phyloP scores from a whole-genome alignment of 129 eudicot genomes.

The carrot (Daucus carota) region DNA sequence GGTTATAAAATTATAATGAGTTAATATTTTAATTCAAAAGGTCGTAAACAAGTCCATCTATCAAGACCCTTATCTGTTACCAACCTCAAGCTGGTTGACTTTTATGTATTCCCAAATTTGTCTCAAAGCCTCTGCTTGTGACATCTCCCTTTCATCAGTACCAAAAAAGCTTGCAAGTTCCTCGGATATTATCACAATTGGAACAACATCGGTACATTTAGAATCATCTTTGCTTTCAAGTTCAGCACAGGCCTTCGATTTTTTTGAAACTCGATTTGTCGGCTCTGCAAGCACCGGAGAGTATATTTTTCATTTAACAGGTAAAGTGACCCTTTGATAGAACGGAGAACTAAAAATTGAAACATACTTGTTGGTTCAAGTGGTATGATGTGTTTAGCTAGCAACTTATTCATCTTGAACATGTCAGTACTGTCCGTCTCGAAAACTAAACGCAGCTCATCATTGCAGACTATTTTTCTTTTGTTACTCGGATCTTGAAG shows the following conservation, averaged over 20 bases:
- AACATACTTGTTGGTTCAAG: constrained; percentile 54
- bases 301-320: neutral
- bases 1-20: too few relatives aligned
- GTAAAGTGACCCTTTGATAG: neutral
- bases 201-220: constrained; percentile 27
- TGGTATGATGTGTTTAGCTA: constrained; percentile 52
- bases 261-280: constrained; percentile 30
- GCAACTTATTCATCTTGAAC: constrained; percentile 75
- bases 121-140: constrained; percentile 45
- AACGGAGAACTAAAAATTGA: neutral
- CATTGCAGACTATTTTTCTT: constrained; percentile 66
- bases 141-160: constrained; percentile 53
- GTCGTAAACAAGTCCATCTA: neutral
- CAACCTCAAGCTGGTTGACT: constrained; percentile 53
- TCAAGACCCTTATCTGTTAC: constrained; percentile 4
- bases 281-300: constrained; percentile 27
- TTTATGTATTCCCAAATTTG: constrained; percentile 57
- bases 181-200: constrained; percentile 46
- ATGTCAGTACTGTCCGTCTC: constrained; percentile 61
- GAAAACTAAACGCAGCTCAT: constrained; percentile 52
- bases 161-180: constrained; percentile 50
- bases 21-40: neutral
- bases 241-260: constrained; percentile 30
- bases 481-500: constrained; percentile 76
- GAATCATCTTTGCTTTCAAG: constrained; percentile 29